phyloP scores from a whole-genome alignment of 495 filamentous ascomycete species.

The Acidiella bohemica region DNA sequence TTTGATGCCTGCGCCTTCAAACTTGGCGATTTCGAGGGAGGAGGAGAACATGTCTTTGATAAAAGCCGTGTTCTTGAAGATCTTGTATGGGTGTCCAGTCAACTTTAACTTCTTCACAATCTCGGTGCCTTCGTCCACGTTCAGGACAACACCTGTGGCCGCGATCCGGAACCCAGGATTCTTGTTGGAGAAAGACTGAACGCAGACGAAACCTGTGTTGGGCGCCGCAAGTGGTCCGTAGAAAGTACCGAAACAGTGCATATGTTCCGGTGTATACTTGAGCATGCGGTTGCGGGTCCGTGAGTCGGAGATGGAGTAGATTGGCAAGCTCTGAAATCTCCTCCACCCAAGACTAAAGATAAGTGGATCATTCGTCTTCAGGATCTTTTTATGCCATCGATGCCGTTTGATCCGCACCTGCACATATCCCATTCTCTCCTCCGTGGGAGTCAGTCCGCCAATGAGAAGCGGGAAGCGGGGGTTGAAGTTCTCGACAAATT shows the following conservation, averaged over 20 bases:
- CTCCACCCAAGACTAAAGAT: slow-evolving; percentile 98
- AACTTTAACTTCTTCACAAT: slow-evolving; percentile 99
- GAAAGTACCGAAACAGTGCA: slow-evolving; percentile 94
- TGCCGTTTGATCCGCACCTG: slow-evolving; percentile 94
- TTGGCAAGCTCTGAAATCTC: slow-evolving; percentile 78
- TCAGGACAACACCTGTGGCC: slow-evolving; percentile 82
- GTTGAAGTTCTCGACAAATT: slow-evolving; percentile 82
- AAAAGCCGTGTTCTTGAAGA: slow-evolving; percentile 98
- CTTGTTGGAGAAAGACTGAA: slow-evolving; percentile 79
- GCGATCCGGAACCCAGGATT: slow-evolving; percentile 87
- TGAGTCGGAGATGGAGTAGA: slow-evolving; percentile 89
- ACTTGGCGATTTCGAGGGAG: slow-evolving; percentile 87
- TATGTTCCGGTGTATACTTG: slow-evolving; percentile 94
- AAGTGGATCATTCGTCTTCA: slow-evolving; percentile 93
- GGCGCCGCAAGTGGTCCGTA: slow-evolving; percentile 90
- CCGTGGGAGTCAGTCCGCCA: slow-evolving; percentile 77
- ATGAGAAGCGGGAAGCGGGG: slow-evolving; percentile 75
- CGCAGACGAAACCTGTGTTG: slow-evolving; percentile 87
- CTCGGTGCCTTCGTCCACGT: slow-evolving; percentile 83
- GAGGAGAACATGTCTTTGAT: slow-evolving; percentile 97
- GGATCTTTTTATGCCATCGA: slow-evolving; percentile 96
- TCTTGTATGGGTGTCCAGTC: slow-evolving; percentile 82
- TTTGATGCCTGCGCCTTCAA: slow-evolving; percentile 87
- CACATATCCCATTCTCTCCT: slow-evolving; percentile 89
- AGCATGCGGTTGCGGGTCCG: slow-evolving; percentile 91